These are phyloP conservation scores for Mortierella sp. DNA, from an alignment of 371 early-diverging fungal genomes.

Conservation along the genomic window DNA sequence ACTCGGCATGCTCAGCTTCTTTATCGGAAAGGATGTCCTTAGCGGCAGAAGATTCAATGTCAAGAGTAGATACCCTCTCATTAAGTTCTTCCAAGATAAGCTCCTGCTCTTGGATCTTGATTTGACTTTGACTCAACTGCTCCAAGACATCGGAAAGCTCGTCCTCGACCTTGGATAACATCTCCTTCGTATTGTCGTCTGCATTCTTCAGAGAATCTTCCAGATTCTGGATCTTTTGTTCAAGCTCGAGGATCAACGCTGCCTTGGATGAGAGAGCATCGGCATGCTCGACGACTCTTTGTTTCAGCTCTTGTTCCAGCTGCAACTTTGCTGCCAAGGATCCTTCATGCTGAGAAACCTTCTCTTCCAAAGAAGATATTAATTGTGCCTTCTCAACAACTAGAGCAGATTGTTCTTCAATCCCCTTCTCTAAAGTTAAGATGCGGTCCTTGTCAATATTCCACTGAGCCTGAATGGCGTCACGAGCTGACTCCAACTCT, in stretches of 20 bases:
- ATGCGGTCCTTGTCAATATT: constrained; percentile 40
- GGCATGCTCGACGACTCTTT: constrained; percentile 26
- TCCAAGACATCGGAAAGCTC: constrained; percentile 23
- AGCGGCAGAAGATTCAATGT: constrained; percentile 11
- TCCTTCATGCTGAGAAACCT: constrained; percentile 51
- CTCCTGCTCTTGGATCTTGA: constrained; percentile 59
- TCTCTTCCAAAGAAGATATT: constrained; percentile 54
- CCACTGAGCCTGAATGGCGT: constrained; percentile 33
- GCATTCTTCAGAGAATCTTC: constrained; percentile 46
- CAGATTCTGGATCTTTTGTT: constrained; percentile 53
- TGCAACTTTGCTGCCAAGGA: constrained; percentile 31
- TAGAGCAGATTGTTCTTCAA: constrained; percentile 25
- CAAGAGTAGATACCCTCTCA: constrained; percentile 57
- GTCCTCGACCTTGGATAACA: constrained; percentile 36
- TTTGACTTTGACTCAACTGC: constrained; percentile 42
- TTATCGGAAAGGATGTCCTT: constrained; percentile 50
- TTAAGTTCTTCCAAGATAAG: constrained; percentile 54
- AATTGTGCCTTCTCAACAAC: constrained; percentile 24
- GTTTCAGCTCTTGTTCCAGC: constrained; percentile 27
- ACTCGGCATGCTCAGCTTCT: constrained; percentile 51
- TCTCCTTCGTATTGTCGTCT: constrained; percentile 24
- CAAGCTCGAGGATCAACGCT: constrained; percentile 45
- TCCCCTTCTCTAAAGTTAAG: constrained; percentile 28
- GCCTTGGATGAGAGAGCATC: constrained; percentile 29
- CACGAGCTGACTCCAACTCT: constrained; percentile 39